Base-by-base conservation (phyloP, 2,329 filamentous ascomycete species). In the Chaetomiaceae sp. region DNA sequence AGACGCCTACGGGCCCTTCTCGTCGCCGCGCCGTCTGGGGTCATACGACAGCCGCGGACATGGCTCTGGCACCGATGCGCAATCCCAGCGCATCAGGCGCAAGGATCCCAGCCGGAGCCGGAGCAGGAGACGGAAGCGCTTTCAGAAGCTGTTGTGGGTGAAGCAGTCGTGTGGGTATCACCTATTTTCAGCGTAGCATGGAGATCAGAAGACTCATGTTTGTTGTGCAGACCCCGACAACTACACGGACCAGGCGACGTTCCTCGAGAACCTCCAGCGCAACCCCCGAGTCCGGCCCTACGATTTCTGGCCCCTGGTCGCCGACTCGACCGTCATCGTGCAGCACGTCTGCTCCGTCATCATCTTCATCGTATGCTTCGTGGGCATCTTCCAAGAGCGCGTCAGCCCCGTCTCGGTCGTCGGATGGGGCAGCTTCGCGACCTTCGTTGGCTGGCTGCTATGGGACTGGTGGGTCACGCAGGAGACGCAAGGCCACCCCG, bases 121-220 rank as follows among this genome's bases (percentile, higher is more conserved):
- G 43, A 65, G 66, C 39, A 78, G 83, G 63, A 78, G 85, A 60
- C 89, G 85, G 65, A 82, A 83, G 47, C 82, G 82, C 11, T 97
- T 92, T 89, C 95, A 95, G 78, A 97, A 97, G 75, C 73, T 99
- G 60, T 80, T 99, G 51, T 99, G 94, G 94, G 91, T 99, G 66
- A 96, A 95, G 72, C 94, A 97, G 69, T 89, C 88, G 31, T 96
- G 88, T 91, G 75, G 60, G 84, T 72, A 39, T 14, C 11, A 12
- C 27, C 23, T 15, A 17, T 5, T 20, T 6, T 47, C 4, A 2
- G 12, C 7, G 12, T 31, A 15, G 27, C 12, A 22, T 31, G 9
- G 8, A 14, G n/a, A 3, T 27, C 11, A 11, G 8, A n/a, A 47
- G 46, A 17, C 38, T 53, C 46, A 50, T 51, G 44, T 5, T n/a